Evolutionary conservation across 805 yeast genomes (phyloP).

Genomic region (Candida montana): DNA sequence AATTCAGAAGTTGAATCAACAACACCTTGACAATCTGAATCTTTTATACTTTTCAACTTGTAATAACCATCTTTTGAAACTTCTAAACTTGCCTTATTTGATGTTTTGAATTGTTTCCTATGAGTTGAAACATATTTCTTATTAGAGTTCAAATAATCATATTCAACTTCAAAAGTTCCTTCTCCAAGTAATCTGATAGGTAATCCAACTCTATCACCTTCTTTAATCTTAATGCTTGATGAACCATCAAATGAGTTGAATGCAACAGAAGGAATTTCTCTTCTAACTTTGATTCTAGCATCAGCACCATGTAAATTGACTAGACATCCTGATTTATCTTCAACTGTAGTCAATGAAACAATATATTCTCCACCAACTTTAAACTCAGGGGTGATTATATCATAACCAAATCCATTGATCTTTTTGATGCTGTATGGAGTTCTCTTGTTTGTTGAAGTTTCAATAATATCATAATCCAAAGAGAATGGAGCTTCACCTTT

Average conservation of each 20-base stretch:
- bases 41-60: conserved; percentile 39
- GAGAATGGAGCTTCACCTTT: conserved; percentile 80
- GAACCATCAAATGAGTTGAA: conserved; percentile 38
- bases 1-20: conserved; percentile 28
- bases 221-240: conserved; percentile 40
- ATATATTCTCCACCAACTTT: conserved; percentile 68
- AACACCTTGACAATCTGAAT: conserved; percentile 47
- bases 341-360: conserved; percentile 55
- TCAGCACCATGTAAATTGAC: conserved; percentile 66
- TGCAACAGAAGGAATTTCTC: conserved; percentile 57
- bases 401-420: conserved; percentile 32
- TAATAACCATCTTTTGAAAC: conserved; percentile 45
- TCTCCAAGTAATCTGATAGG: conserved; percentile 60
- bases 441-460: conserved; percentile 45
- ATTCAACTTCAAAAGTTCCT: conserved; percentile 42
- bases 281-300: conserved; percentile 59
- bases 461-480: conserved; percentile 62
- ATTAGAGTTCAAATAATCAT: conserved; percentile 27
- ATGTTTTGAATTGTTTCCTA: conserved; percentile 14
- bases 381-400: conserved; percentile 51
- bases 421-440: conserved; percentile 37
- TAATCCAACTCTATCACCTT: conserved; percentile 53
- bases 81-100: conserved; percentile 30
- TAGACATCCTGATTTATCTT: conserved; percentile 73
- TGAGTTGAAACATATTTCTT: conserved; percentile 25